Conservation (phyloP, 148 eudicot species). For the Vaccinium macrocarpon region DNA sequence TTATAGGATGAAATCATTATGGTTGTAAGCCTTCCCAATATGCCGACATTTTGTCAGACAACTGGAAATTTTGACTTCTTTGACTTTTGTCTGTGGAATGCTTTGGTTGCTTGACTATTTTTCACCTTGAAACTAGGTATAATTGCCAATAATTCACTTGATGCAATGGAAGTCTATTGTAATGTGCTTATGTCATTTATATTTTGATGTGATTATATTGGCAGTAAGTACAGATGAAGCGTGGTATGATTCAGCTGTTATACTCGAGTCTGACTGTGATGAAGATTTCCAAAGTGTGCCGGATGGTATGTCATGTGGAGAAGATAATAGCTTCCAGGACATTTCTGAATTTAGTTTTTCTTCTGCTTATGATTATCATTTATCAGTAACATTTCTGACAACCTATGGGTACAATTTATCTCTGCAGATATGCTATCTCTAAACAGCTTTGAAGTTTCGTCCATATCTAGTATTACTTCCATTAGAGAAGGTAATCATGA, state of each 20-base stretch:
- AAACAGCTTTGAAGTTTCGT: conserved; percentile 43
- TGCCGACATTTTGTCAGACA: background rate
- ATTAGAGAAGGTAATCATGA: conserved; percentile 28
- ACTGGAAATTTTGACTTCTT: background rate
- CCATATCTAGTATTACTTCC: conserved; percentile 34
- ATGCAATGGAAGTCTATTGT: conserved; percentile 6
- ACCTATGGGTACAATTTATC: background rate
- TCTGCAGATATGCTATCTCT: conserved; percentile 56
- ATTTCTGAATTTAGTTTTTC: background rate
- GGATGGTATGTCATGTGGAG: conserved; percentile 52
- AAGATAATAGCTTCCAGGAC: background rate
- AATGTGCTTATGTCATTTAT: conserved; percentile 6
- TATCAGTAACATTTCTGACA: background rate
- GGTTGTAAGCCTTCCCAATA: background rate
- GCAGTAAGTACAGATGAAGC: conserved; percentile 79
- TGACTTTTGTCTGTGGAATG: background rate
- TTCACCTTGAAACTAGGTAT: background rate
- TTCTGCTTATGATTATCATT: conserved; percentile 9
- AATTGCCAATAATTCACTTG: conserved; percentile 2
- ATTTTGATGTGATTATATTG: conserved; percentile 22
- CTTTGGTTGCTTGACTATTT: background rate
- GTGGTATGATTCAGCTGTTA: conserved; percentile 73
- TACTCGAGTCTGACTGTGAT: conserved; percentile 86
- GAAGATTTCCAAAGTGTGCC: conserved; percentile 83
- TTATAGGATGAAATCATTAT: conserved; percentile 2